These are phyloP conservation scores for Tolypocladium paradoxum DNA, from an alignment of 2,329 filamentous ascomycete species.

Conservation along the genomic window DNA sequence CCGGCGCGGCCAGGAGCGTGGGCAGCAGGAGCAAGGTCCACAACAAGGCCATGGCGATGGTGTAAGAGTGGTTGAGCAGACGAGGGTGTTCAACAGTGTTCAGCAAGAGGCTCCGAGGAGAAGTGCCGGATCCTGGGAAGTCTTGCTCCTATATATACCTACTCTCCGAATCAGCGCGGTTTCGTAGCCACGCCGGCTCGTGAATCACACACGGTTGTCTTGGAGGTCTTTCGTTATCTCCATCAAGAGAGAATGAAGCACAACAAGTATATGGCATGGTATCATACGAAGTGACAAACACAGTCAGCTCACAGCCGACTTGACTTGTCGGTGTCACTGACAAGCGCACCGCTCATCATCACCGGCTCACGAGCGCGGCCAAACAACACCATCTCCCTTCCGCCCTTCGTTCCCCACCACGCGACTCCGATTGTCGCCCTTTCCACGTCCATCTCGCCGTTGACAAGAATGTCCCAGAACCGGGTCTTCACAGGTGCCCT, in stretches of 20 bases:
- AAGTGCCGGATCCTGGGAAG: too few species aligned
- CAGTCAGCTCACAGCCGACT: constrained; percentile 23
- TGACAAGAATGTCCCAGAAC: constrained; percentile 70
- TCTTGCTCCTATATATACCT: not conserved
- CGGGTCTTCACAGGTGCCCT: constrained; percentile 55
- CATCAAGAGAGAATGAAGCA: not conserved
- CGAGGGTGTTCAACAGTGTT: not conserved
- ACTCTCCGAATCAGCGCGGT: not conserved
- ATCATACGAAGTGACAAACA: not conserved
- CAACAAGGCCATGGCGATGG: not conserved
- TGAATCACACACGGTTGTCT: not conserved
- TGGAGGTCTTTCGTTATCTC: not conserved
- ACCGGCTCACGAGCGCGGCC: constrained; percentile 11
- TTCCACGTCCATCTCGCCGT: constrained; percentile 82
- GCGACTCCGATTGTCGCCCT: constrained; percentile 66
- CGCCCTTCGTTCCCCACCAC: constrained; percentile 67
- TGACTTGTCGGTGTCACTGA: constrained; percentile 15
- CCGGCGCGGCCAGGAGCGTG: not conserved
- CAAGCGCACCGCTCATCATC: constrained; percentile 47
- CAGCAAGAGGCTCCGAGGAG: not conserved
- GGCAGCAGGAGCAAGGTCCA: not conserved
- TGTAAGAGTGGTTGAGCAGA: not conserved
- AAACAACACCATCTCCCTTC: constrained; percentile 37
- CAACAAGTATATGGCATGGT: not conserved
- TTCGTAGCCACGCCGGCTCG: not conserved